Evolutionary conservation across 208 protist species (phyloP).

Genomic region (Entamoeba moshkovskii): DNA sequence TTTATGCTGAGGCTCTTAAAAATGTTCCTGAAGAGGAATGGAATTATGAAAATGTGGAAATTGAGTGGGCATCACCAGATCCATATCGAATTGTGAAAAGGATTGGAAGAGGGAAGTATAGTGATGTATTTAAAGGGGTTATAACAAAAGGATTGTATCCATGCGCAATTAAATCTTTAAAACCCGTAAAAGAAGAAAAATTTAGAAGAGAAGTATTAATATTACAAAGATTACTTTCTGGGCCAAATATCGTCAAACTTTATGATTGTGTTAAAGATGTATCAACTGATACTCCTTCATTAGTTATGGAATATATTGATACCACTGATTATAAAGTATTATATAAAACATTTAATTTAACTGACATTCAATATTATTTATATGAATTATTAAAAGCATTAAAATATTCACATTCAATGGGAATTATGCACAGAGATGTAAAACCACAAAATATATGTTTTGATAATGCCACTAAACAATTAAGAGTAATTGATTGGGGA

Average conservation of each 20-base stretch:
- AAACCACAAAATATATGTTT: constrained; percentile 33
- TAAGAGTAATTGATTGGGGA: constrained; percentile 32
- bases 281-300: constrained; percentile 68
- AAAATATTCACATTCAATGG: constrained; percentile 27
- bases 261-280: constrained; percentile 79
- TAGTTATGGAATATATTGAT: constrained; percentile 97
- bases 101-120: constrained; percentile 79
- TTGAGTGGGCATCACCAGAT: background rate
- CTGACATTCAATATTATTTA: background rate
- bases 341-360: background rate
- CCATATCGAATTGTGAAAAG: constrained; percentile 47
- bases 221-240: constrained; percentile 83
- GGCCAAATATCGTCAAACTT: constrained; percentile 83
- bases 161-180: constrained; percentile 89
- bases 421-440: constrained; percentile 37
- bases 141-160: constrained; percentile 56
- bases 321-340: constrained; percentile 74
- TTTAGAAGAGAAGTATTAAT: constrained; percentile 84
- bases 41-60: background rate
- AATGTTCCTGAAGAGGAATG: background rate
- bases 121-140: constrained; percentile 87
- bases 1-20: background rate
- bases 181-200: constrained; percentile 88
- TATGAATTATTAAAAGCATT: constrained; percentile 18
- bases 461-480: constrained; percentile 2